phyloP scores from a whole-genome alignment of 805 yeast species.

The Metschnikowia arizonensis region DNA sequence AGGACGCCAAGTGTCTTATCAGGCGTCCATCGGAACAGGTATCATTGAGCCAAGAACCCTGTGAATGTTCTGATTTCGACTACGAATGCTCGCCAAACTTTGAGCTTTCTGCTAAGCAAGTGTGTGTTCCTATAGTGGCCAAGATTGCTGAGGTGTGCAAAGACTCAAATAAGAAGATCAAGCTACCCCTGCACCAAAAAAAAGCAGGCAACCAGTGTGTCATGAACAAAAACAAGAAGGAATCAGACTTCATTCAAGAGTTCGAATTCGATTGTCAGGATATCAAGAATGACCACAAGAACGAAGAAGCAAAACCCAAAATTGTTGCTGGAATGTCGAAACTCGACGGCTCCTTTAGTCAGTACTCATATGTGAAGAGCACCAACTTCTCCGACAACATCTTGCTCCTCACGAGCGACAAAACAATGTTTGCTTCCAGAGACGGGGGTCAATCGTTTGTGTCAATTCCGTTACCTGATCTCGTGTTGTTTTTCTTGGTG shows the following conservation, averaged over 20 bases:
- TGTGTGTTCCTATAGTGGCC: conserved; percentile 43
- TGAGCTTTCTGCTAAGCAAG: conserved; percentile 28
- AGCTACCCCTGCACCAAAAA: conserved; percentile 37
- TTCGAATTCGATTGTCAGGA: conserved; percentile 17
- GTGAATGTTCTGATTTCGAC: conserved; percentile 63
- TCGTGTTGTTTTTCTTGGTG: conserved; percentile 50
- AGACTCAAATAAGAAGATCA: conserved; percentile 20
- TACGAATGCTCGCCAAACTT: conserved; percentile 64
- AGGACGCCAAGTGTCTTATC: conserved; percentile 60
- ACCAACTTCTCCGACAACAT: conserved; percentile 34
- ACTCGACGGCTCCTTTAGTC: conserved; percentile 50
- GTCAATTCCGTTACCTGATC: conserved; percentile 35
- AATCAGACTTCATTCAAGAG: conserved; percentile 14
- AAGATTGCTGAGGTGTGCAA: conserved; percentile 25
- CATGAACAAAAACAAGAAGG: conserved; percentile 20
- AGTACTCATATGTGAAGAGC: conserved; percentile 50
- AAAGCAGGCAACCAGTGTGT: conserved; percentile 46
- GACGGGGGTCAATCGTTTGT: conserved; percentile 60
- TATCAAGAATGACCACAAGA: conserved; percentile 9
- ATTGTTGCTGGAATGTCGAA: conserved; percentile 38
- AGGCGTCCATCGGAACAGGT: conserved; percentile 43
- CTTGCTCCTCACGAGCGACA: conserved; percentile 51
- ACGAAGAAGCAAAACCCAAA: conserved; percentile 5
- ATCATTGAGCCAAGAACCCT: conserved; percentile 42
- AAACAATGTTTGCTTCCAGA: conserved; percentile 59